Evolutionary conservation across 2,329 filamentous ascomycete genomes (phyloP).

Genomic region (Nakataea oryzae): DNA sequence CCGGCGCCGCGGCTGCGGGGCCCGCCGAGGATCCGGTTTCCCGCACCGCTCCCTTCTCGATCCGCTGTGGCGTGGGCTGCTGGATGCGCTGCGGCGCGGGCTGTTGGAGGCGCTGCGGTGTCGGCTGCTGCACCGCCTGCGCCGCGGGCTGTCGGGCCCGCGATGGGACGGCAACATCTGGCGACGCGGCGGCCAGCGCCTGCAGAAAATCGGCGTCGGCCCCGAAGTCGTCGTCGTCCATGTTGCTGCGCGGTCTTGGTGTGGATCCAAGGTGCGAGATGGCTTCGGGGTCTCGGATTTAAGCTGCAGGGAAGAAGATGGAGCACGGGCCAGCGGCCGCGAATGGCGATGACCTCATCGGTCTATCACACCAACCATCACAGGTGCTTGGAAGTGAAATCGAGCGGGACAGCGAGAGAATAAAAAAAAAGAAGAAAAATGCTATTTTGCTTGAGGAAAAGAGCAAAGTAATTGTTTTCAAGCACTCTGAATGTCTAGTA

Average conservation of each 20-base stretch:
- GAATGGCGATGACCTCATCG: not conserved
- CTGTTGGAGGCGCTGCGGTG: slow-evolving; percentile 32
- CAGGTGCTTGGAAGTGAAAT: too few species aligned
- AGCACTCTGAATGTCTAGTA: too few species aligned
- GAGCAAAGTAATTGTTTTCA: too few species aligned
- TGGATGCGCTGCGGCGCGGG: slow-evolving; percentile 37
- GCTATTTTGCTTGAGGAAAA: too few species aligned
- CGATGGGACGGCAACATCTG: not conserved
- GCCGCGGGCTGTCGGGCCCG: not conserved
- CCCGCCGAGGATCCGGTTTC: slow-evolving; percentile 19
- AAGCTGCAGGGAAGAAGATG: not conserved
- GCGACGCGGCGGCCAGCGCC: slow-evolving; percentile 37
- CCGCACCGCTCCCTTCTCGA: slow-evolving; percentile 33
- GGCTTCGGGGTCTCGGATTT: not conserved
- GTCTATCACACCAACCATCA: not conserved
- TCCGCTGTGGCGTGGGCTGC: slow-evolving; percentile 42
- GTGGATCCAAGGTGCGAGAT: too few species aligned
- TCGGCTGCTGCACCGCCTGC: slow-evolving; percentile 23
- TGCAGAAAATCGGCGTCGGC: slow-evolving; percentile 45
- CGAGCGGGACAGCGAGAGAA: too few species aligned
- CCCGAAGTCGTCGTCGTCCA: slow-evolving; percentile 39
- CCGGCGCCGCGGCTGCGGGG: slow-evolving; percentile 14
- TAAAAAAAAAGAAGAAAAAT: too few species aligned
- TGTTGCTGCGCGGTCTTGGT: not conserved
- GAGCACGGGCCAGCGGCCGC: not conserved